Conservation (phyloP, 2,329 filamentous ascomycete genomes). For the Arthrobotrys entomopaga region DNA sequence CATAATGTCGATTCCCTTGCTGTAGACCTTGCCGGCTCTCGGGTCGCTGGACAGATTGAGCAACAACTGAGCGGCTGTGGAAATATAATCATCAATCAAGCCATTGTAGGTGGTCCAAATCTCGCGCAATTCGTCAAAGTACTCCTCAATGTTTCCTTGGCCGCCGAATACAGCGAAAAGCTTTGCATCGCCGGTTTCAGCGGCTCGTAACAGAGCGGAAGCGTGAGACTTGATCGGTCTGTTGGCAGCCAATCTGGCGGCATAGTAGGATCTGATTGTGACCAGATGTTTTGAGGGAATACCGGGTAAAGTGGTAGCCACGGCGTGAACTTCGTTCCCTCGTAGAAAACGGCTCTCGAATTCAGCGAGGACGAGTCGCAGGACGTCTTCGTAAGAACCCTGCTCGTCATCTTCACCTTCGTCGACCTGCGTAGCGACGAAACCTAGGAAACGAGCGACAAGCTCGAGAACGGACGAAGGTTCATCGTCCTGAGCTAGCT, state of each 20-base stretch:
- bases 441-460: slow-evolving; percentile 91
- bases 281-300: slow-evolving; percentile 92
- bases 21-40: slow-evolving; percentile 91
- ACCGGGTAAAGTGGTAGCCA: slow-evolving; percentile 85
- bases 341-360: slow-evolving; percentile 95
- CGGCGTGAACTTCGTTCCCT: slow-evolving; percentile 94
- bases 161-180: slow-evolving; percentile 96
- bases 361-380: slow-evolving; percentile 92
- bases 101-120: slow-evolving; percentile 90
- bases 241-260: slow-evolving; percentile 82
- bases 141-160: slow-evolving; percentile 99
- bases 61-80: slow-evolving; percentile 83
- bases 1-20: slow-evolving; percentile 95
- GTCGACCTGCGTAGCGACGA: slow-evolving; percentile 86
- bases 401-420: slow-evolving; percentile 89
- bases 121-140: slow-evolving; percentile 95
- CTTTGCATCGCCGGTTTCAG: slow-evolving; percentile 81
- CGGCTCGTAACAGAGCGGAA: slow-evolving; percentile 89
- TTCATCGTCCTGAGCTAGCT: slow-evolving; percentile 97
- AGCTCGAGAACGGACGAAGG: slow-evolving; percentile 95
- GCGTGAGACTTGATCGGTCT: slow-evolving; percentile 90
- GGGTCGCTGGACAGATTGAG: slow-evolving; percentile 84
- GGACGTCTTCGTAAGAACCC: slow-evolving; percentile 88
- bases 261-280: slow-evolving; percentile 90
- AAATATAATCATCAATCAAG: slow-evolving; percentile 87